Evolutionary conservation across 78 protist genomes (phyloP).

Genomic region (Polysphondylium violaceum): DNA sequence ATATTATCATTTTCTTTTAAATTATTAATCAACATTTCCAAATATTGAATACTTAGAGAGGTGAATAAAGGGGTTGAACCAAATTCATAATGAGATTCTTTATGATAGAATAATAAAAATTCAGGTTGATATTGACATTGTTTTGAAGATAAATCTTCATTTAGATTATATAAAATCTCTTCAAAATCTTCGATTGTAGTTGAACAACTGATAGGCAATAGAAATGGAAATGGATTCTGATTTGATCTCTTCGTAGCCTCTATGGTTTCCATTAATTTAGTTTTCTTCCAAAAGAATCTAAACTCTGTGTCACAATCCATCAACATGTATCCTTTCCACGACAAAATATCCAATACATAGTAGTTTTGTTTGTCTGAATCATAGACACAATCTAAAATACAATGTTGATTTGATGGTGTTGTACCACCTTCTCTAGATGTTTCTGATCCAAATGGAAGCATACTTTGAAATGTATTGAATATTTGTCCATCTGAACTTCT

Average conservation of each 20-base stretch:
- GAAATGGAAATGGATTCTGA: conserved; percentile 28
- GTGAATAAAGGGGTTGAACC: conserved; percentile 64
- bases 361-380: not conserved
- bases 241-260: not conserved
- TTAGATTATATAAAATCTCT: not conserved
- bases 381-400: conserved; percentile 59
- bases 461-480: conserved; percentile 1
- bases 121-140: conserved; percentile 4
- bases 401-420: conserved; percentile 9
- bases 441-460: conserved; percentile 58
- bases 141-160: too few relatives aligned
- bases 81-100: conserved; percentile 66
- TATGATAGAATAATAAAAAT: conserved; percentile 54
- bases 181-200: not conserved
- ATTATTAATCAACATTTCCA: conserved; percentile 1
- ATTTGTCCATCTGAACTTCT: conserved; percentile 33
- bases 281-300: conserved; percentile 81
- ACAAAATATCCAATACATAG: conserved; percentile 79
- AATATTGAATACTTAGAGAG: conserved; percentile 11
- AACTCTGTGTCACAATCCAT: conserved; percentile 84
- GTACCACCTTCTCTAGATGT: conserved; percentile 2
- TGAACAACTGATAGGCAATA: conserved; percentile 7
- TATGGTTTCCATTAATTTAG: conserved; percentile 64
- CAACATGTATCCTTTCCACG: conserved; percentile 79
- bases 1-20: not conserved